Evolutionary conservation across 164 flowering plant genomes (phyloP), one percentile per base, ranked within the genome.

Genomic region (Malania oleifera): DNA sequence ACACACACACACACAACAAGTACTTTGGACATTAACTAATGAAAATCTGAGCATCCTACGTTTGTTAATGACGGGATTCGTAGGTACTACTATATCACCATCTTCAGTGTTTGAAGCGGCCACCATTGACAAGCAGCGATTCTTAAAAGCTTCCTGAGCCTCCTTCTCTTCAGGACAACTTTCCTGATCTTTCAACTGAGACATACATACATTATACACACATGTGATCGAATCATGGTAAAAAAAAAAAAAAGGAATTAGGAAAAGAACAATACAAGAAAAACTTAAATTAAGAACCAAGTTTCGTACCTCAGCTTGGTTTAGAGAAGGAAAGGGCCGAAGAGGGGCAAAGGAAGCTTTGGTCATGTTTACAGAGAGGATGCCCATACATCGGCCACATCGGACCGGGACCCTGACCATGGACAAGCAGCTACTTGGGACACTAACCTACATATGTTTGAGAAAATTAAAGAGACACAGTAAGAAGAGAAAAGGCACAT

Each of bases 341-440:
- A 83, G 69, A 34, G 96, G 96, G 45, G 75, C 60, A 65, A 84
- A 82, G 7, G 91, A 83, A 59, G 89, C 82, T 64, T 77, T 81
- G 73, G 67, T 69, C 91, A 87, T 80, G 77, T 87, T 82, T 25
- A 89, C 88, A 23, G 96, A 85, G 52, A 89, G 83, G 60, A 89
- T 82, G 67, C 78, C 68, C 15, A 75, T 65, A 80, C 98, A 92
- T 54, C 87, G 91, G 10, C 96, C 98, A 53, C 96, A 89, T 77
- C 82, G 76, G 3, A 92, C 96, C 4, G 89, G 81, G 40, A 85
- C 95, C 66, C n/a, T n/a, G n/a, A 78, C 80, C 78, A 64, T 84
- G 37, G 84, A 67, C 74, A 89, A 60, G 79, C 84, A 80, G 71
- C 77, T 75, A 54, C 67, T 67, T 59, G 98, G 96, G 23, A 92